These are phyloP conservation scores for Zalaria sp. DNA, from an alignment of 2,329 filamentous ascomycete species.

Conservation along the genomic window DNA sequence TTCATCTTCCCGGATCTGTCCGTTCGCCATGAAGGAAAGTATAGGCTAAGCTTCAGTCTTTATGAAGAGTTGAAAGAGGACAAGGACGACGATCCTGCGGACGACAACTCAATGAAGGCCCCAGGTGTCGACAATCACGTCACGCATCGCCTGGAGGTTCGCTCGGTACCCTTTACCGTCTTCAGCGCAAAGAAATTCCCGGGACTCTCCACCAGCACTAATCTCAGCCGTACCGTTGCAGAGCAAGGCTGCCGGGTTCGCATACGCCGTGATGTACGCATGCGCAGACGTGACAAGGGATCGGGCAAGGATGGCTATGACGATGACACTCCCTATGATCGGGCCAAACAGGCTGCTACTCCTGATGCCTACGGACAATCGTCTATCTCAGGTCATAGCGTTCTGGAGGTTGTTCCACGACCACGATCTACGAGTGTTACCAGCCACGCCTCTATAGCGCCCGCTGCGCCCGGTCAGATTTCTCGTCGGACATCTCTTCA, in stretches of 20 bases:
- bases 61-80: constrained; percentile 87
- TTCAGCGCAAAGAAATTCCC: constrained; percentile 98
- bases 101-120: constrained; percentile 18
- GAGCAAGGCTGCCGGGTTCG: constrained; percentile 95
- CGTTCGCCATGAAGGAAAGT: constrained; percentile 87
- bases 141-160: constrained; percentile 78
- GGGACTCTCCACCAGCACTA: constrained; percentile 77
- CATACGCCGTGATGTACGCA: constrained; percentile 84
- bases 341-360: constrained; percentile 28
- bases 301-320: constrained; percentile 52
- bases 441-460: constrained; percentile 16
- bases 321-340: constrained; percentile 35
- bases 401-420: neutral
- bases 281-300: constrained; percentile 70
- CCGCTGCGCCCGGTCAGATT: constrained; percentile 10
- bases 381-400: neutral
- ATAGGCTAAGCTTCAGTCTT: constrained; percentile 79
- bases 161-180: constrained; percentile 74
- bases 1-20: constrained; percentile 97
- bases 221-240: constrained; percentile 76
- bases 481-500: constrained; percentile 30
- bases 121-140: constrained; percentile 44
- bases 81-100: constrained; percentile 56
- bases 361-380: constrained; percentile 13
- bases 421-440: constrained; percentile 22